Evolutionary conservation across 176 grass and related monocot species (phyloP).

Genomic region (Eragrostis curvula): DNA sequence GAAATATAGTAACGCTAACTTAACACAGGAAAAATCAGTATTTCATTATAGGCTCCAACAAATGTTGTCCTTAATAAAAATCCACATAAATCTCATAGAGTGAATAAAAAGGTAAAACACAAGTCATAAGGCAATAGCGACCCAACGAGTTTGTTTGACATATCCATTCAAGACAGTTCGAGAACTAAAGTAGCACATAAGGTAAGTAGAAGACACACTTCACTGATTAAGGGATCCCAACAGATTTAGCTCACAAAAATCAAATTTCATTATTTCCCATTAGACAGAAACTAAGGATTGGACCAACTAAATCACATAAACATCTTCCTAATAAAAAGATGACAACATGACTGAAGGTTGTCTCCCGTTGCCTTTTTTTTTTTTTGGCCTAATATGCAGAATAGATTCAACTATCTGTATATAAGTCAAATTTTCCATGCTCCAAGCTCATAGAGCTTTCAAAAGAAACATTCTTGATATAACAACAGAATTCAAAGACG

Average conservation of each 20-base stretch:
- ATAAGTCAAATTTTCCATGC: background rate
- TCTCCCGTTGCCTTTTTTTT: background rate
- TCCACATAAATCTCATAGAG: background rate
- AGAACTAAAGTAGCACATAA: slow-evolving; percentile 30
- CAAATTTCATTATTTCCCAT: slow-evolving; percentile 8
- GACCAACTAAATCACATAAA: slow-evolving; percentile 6
- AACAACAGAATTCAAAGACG: slow-evolving; percentile 21
- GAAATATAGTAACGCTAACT: background rate
- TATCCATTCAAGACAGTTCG: background rate
- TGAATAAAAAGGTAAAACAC: slow-evolving; percentile 1
- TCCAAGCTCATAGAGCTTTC: background rate
- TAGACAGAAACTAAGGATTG: slow-evolving; percentile 13
- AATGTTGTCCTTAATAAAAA: slow-evolving; percentile 18
- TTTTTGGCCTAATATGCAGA: slow-evolving; percentile 19
- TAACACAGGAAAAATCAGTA: slow-evolving; percentile 14
- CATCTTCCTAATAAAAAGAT: slow-evolving; percentile 16
- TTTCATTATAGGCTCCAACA: background rate
- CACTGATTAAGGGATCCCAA: background rate
- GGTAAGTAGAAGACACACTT: background rate
- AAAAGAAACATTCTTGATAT: background rate
- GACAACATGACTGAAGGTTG: background rate
- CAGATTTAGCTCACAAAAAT: slow-evolving; percentile 6
- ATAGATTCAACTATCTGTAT: background rate
- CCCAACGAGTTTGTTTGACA: slow-evolving; percentile 15
- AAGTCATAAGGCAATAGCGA: slow-evolving; percentile 11